phyloP scores from a whole-genome alignment of 2,329 filamentous ascomycete species.

The Xylariaceae sp. region DNA sequence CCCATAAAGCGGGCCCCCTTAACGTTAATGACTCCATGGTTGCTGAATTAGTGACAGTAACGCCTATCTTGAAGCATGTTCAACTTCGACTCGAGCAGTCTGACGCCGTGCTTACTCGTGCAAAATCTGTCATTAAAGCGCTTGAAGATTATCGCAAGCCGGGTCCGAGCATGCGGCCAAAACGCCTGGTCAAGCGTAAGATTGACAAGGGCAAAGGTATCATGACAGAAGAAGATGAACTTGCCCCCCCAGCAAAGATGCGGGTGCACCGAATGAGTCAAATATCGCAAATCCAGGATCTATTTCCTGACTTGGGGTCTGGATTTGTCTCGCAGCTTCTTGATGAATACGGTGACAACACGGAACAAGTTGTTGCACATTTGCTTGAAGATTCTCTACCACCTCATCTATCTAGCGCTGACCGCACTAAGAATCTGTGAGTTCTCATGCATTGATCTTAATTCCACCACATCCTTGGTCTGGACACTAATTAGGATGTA shows the following conservation, averaged over 20 bases:
- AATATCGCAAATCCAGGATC: constrained; percentile 84
- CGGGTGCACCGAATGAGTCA: constrained; percentile 80
- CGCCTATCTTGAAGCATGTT: constrained; percentile 65
- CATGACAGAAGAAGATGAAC: constrained; percentile 34
- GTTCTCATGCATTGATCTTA: constrained; percentile 22
- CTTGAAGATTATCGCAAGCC: constrained; percentile 57
- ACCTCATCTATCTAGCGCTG: constrained; percentile 55
- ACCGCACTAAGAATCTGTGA: constrained; percentile 61
- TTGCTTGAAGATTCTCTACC: constrained; percentile 75
- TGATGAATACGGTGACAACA: constrained; percentile 70
- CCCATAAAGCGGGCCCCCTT: constrained; percentile 51
- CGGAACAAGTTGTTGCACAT: constrained; percentile 75
- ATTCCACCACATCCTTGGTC: background rate
- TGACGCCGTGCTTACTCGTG: constrained; percentile 47
- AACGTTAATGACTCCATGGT: constrained; percentile 68
- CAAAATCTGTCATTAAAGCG: constrained; percentile 55
- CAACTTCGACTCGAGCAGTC: constrained; percentile 47
- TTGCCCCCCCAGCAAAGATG: constrained; percentile 44
- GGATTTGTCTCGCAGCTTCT: constrained; percentile 75
- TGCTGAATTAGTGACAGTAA: constrained; percentile 73
- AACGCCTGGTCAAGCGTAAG: constrained; percentile 48
- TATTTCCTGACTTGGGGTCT: constrained; percentile 83
- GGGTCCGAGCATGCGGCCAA: constrained; percentile 46
- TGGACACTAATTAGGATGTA: constrained; percentile 15
- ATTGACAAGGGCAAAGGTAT: constrained; percentile 61